Conservation (phyloP, 2,329 filamentous ascomycete genomes). For the Paraphoma chrysanthemicola region DNA sequence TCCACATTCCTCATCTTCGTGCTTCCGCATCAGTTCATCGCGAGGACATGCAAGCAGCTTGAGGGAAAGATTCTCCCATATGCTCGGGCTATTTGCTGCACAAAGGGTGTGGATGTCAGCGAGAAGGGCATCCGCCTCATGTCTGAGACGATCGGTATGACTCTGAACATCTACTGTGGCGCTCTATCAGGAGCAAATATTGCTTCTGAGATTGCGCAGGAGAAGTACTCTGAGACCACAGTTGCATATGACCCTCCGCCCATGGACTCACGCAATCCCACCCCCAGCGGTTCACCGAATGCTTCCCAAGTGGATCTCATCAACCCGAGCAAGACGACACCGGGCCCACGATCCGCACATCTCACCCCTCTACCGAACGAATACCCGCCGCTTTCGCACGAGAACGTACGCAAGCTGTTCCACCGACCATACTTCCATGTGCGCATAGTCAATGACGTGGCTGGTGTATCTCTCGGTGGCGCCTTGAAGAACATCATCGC, state of each 20-base stretch:
- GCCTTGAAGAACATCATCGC: slow-evolving; percentile 98
- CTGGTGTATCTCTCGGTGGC: slow-evolving; percentile 91
- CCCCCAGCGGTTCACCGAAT: slow-evolving; percentile 60
- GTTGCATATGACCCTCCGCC: slow-evolving; percentile 93
- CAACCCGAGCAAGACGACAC: slow-evolving; percentile 59
- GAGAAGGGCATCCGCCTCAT: slow-evolving; percentile 87
- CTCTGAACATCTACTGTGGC: slow-evolving; percentile 94
- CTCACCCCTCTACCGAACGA: slow-evolving; percentile 79
- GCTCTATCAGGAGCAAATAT: slow-evolving; percentile 96
- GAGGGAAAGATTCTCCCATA: slow-evolving; percentile 89
- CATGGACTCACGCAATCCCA: slow-evolving; percentile 81
- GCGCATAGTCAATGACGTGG: slow-evolving; percentile 91
- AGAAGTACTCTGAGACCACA: slow-evolving; percentile 97
- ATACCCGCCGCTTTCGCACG: slow-evolving; percentile 86
- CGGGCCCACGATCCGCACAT: slow-evolving; percentile 69
- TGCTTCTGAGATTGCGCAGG: slow-evolving; percentile 89
- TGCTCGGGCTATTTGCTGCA: slow-evolving; percentile 93
- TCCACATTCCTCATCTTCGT: slow-evolving; percentile 95
- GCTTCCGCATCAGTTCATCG: slow-evolving; percentile 94
- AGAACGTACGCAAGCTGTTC: slow-evolving; percentile 84
- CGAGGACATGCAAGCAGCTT: slow-evolving; percentile 81
- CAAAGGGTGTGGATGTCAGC: slow-evolving; percentile 95
- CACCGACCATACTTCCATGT: slow-evolving; percentile 98
- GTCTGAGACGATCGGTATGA: slow-evolving; percentile 91
- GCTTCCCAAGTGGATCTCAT: slow-evolving; percentile 60